Percentiles rank a stretch among this genome's conserved stretches.
Evolutionary conservation across 345 rosid species (phyloP).

Genomic region (Citrus cavaleriei): DNA sequence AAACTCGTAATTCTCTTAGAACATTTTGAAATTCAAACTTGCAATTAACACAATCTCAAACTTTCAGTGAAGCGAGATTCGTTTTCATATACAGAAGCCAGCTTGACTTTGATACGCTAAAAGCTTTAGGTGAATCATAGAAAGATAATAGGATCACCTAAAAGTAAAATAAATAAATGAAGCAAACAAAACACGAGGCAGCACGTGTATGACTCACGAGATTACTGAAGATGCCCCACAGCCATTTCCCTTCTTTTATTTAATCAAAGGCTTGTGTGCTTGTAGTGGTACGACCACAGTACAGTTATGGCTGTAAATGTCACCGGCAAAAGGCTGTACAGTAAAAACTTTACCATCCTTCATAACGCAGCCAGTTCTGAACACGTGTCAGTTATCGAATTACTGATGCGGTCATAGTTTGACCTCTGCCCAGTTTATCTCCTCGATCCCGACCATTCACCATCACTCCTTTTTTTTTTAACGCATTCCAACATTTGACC

Average conservation of each 20-base stretch:
- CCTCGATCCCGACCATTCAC: constrained; percentile 14
- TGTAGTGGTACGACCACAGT: not conserved
- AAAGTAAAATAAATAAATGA: not conserved
- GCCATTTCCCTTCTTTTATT: not conserved
- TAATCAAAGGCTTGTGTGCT: no score
- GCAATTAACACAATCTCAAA: not conserved
- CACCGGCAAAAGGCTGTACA: not conserved
- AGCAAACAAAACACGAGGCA: not conserved
- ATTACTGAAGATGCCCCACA: not conserved
- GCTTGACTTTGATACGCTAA: not conserved
- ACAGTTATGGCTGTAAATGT: not conserved
- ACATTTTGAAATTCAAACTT: not conserved
- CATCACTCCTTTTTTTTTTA: not conserved
- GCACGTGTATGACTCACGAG: constrained; percentile 11
- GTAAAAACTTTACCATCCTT: not conserved
- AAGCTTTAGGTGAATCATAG: constrained; percentile 3
- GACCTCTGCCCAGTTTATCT: constrained; percentile 26
- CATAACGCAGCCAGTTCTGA: constrained; percentile 12
- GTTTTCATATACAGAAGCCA: not conserved
- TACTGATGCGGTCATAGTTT: constrained; percentile 33
- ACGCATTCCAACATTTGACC: constrained; percentile 15
- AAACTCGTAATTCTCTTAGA: not conserved
- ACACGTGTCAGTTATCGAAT: constrained; percentile 19
- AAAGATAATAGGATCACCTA: not conserved
- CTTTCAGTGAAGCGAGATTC: not conserved